phyloP scores from a whole-genome alignment of 1,139 yeast species.

The Suhomyces bokatorum region DNA sequence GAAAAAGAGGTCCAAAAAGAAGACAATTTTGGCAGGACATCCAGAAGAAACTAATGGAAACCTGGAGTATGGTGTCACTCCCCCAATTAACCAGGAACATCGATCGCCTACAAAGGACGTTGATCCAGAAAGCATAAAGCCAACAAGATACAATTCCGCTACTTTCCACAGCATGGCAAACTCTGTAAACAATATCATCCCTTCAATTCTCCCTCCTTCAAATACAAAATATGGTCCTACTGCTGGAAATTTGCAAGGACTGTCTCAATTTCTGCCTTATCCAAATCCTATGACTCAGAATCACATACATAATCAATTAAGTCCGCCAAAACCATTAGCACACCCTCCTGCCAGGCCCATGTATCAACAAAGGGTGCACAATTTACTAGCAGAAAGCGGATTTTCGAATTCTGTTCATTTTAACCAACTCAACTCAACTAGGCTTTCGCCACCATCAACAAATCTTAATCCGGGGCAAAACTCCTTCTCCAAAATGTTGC shows the following conservation, averaged over 20 bases:
- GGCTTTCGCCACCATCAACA: background rate
- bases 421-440: background rate
- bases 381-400: no score
- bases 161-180: background rate
- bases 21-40: background rate
- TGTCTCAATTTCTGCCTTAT: background rate
- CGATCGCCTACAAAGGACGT: background rate
- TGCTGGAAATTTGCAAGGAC: background rate
- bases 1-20: conserved; percentile 16
- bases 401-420: no score
- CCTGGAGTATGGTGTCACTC: background rate
- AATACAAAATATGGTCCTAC: background rate
- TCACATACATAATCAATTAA: background rate
- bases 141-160: background rate
- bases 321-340: background rate
- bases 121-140: background rate
- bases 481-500: background rate
- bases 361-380: background rate
- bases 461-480: background rate
- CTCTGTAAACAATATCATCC: background rate
- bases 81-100: background rate
- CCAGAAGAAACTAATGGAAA: background rate
- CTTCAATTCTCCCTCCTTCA: background rate
- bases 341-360: background rate
- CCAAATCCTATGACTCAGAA: background rate